Evolutionary conservation across 331 rosid species (phyloP).

Genomic region (Erythrophleum ivorense): DNA sequence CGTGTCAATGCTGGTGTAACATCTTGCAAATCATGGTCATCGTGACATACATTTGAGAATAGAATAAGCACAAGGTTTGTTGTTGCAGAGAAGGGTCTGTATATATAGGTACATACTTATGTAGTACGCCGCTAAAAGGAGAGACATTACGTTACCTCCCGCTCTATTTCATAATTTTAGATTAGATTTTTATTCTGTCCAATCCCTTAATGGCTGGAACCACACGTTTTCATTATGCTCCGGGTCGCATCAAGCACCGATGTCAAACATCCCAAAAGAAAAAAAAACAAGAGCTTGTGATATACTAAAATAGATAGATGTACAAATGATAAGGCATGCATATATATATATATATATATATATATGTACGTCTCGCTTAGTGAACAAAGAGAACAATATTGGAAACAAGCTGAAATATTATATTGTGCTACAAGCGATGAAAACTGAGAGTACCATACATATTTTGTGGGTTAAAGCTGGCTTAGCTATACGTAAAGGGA

Average conservation of each 20-base stretch:
- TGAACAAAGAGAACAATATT: not conserved
- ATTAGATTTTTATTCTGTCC: conserved; percentile 34
- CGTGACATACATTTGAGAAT: conserved; percentile 32
- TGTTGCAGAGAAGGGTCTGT: conserved; percentile 25
- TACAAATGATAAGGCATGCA: too few species aligned
- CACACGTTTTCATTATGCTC: too few species aligned
- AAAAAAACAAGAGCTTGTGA: too few species aligned
- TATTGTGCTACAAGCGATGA: not conserved
- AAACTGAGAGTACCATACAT: conserved; percentile 8
- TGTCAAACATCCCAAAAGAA: too few species aligned
- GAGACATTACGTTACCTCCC: not conserved
- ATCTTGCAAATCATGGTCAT: conserved; percentile 4
- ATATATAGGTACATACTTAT: conserved; percentile 23
- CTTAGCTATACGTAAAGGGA: not conserved
- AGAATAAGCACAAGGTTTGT: conserved; percentile 32
- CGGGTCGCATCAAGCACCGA: too few species aligned
- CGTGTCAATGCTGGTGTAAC: not conserved
- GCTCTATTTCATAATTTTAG: too few species aligned
- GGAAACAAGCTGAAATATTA: not conserved
- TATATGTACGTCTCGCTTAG: too few species aligned
- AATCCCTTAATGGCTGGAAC: conserved; percentile 43
- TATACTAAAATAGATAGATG: too few species aligned
- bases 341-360: not conserved
- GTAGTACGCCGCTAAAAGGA: conserved; percentile 8
- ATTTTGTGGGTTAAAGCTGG: not conserved